Evolutionary conservation across 768 basidiomycete genomes (phyloP).

Genomic region (Pisolithus tinctorius): DNA sequence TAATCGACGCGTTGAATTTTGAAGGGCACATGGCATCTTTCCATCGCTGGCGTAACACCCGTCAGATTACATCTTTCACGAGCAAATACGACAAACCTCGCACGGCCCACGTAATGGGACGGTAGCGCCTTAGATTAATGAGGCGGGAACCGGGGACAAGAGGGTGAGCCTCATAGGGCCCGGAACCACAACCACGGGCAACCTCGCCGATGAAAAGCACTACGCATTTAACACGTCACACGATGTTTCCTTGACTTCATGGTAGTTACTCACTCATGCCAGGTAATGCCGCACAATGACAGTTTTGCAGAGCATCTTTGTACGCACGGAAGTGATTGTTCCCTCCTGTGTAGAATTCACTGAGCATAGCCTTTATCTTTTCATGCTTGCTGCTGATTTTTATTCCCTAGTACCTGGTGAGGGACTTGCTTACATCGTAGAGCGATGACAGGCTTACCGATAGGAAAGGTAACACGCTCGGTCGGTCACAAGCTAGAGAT

Average conservation of each 20-base stretch:
- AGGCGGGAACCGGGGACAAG: constrained; percentile 19
- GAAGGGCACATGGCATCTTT: constrained; percentile 40
- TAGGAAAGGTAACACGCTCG: constrained; percentile 29
- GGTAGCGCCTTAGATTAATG: constrained; percentile 35
- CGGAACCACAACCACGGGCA: constrained; percentile 27
- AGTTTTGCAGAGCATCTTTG: constrained; percentile 23
- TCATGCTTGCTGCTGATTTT: constrained; percentile 20
- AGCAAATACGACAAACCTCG: constrained; percentile 23
- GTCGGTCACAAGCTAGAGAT: constrained; percentile 34
- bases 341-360: constrained; percentile 18
- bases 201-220: constrained; percentile 29
- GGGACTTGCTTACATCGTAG: background rate
- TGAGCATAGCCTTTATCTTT: constrained; percentile 11
- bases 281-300: constrained; percentile 24
- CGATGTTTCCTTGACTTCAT: background rate
- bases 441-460: constrained; percentile 9
- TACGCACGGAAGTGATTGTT: constrained; percentile 24
- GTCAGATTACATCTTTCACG: background rate
- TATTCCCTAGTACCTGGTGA: constrained; percentile 12
- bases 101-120: constrained; percentile 34
- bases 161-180: constrained; percentile 21
- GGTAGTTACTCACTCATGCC: constrained; percentile 21
- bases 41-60: constrained; percentile 32
- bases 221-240: constrained; percentile 7
- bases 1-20: constrained; percentile 28